Base-by-base conservation (phyloP, 2,329 filamentous ascomycete species). In the Malbranchea zuffiana region DNA sequence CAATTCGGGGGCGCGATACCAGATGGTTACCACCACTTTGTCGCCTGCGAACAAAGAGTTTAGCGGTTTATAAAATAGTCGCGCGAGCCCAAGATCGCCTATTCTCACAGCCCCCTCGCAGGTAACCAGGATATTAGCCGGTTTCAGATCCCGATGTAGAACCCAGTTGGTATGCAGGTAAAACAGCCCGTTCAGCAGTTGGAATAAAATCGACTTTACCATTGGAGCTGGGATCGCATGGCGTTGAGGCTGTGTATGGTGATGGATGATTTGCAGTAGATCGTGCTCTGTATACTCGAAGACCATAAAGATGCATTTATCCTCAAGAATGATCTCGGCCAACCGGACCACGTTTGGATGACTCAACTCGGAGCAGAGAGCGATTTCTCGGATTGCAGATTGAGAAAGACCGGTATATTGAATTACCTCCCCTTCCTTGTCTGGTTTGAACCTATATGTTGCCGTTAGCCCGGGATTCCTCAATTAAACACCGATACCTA, bases 241-340 rank as follows among this genome's bases (percentile, higher is more conserved):
- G 17, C 87, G 74, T 18, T 85, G 79, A 40, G 87, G 81, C 57
- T 94, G 81, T 1, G 83, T 93, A 61, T 98, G 90, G 56, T 96
- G 87, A 57, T 98, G 90, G 49, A 98, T 95, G 56, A 98, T 96
- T 59, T 98, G 90, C 3, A 98, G 69, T 24, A 98, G 66, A 60
- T 98, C 90, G 59, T 98, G 90, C 61, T 98, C 90, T 48, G 90
- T 90, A 59, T 94, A 98, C 60, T 96, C 90, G 50, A 98, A 96
- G 2, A 98, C 87, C 82, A 98, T 98, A 63, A 87, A 98, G 57
- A 98, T 96, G 65, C 87, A 95, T 66, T 96, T 96, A 60, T 94
- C 87, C 63, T 98, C 88, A 3, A 98, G 71, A 51, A 98, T 94
- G 52, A 94, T 96, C 62, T 98, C 90, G 44, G 88, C 78, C 1